Conservation (phyloP, 345 rosid species). For the Melaleuca alternifolia region DNA sequence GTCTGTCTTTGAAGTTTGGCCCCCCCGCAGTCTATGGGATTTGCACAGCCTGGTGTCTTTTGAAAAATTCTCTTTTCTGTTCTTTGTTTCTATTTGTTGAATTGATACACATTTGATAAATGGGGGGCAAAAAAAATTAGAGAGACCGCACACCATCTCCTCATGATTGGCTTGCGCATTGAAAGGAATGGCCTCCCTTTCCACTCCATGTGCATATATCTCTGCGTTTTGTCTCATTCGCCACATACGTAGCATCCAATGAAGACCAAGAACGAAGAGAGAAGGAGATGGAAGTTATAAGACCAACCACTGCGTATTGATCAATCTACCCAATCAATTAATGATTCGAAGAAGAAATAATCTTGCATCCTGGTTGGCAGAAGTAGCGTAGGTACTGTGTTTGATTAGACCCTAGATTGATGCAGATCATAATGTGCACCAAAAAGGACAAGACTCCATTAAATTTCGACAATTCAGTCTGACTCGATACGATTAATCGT, state of each 20-base stretch:
- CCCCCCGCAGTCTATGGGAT: conserved; percentile 36
- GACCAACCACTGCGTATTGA: background rate
- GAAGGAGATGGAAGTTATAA: background rate
- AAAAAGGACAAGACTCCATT: background rate
- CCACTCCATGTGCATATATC: background rate
- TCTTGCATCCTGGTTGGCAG: background rate
- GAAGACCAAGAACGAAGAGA: background rate
- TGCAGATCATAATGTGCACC: background rate
- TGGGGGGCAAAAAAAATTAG: background rate
- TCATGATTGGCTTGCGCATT: background rate
- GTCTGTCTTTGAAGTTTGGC: background rate
- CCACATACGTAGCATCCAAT: background rate
- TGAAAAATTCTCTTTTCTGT: conserved; percentile 13
- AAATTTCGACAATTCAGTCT: background rate
- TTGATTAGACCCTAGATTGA: background rate
- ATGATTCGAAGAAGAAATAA: background rate
- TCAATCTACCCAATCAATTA: background rate
- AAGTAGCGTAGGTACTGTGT: background rate
- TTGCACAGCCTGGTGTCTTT: conserved; percentile 20
- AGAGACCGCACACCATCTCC: background rate
- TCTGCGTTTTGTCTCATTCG: background rate
- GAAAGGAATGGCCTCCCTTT: background rate
- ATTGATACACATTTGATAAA: background rate
- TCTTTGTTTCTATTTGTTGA: background rate
- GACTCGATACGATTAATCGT: rapidly evolving